Percentiles rank a stretch among this genome's conserved stretches.
Conservation (phyloP, 192 early-diverging fungal genomes). For the Gryganskiella cystojenkinii region DNA sequence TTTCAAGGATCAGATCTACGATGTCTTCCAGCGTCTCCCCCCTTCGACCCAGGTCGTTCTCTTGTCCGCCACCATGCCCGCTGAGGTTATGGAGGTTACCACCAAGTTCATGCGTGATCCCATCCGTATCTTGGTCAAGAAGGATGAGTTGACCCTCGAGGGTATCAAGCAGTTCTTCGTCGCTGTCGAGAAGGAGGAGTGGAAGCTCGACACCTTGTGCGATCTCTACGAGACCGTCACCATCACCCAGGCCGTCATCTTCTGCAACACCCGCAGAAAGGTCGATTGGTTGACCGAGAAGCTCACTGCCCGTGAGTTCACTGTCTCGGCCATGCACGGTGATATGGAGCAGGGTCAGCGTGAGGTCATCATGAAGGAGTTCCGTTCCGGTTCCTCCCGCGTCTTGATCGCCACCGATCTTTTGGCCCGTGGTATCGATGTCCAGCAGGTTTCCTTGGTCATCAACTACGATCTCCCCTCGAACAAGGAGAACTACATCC, state of each 20-base stretch:
- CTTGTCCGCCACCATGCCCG: conserved; percentile 96
- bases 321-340: conserved; percentile 99
- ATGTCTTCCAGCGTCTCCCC: conserved; percentile 95
- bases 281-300: conserved; percentile 99
- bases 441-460: conserved; percentile 98
- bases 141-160: conserved; percentile 95
- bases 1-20: conserved; percentile 99
- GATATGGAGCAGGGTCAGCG: conserved; percentile 98
- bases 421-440: conserved; percentile 99
- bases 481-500: conserved; percentile 99
- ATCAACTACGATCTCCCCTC: conserved; percentile 94
- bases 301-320: conserved; percentile 90
- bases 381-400: conserved; percentile 96
- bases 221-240: conserved; percentile 99
- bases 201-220: conserved; percentile 98
- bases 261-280: conserved; percentile 99
- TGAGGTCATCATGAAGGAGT: conserved; percentile 99
- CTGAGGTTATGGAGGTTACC: conserved; percentile 95
- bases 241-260: conserved; percentile 99
- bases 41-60: conserved; percentile 94
- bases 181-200: conserved; percentile 98
- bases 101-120: conserved; percentile 99
- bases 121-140: conserved; percentile 98
- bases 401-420: conserved; percentile 99
- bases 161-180: conserved; percentile 98